These are phyloP conservation scores for Malassezia furfur DNA, from an alignment of 1,284 basidiomycete species.

Conservation along the genomic window DNA sequence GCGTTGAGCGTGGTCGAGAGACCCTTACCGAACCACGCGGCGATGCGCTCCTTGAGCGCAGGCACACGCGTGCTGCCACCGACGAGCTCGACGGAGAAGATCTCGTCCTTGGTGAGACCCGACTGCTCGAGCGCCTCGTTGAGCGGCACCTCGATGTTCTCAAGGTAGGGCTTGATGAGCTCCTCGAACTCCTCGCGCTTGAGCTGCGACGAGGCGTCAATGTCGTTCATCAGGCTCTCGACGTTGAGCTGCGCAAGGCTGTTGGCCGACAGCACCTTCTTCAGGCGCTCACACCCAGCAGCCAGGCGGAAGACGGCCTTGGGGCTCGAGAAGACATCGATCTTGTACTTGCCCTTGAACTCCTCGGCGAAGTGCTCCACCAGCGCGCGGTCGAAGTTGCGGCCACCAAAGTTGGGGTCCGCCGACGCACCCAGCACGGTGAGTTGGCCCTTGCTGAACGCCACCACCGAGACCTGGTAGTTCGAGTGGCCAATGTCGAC, in stretches of 20 bases:
- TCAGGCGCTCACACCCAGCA: constrained; percentile 46
- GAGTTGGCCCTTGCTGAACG: constrained; percentile 47
- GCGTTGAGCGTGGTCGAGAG: constrained; percentile 47
- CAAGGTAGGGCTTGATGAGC: constrained; percentile 41
- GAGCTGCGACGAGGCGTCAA: constrained; percentile 44
- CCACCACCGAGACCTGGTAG: constrained; percentile 47
- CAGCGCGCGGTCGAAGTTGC: constrained; percentile 47
- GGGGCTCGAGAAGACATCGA: constrained; percentile 45
- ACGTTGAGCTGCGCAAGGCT: constrained; percentile 45
- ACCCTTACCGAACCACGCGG: constrained; percentile 32
- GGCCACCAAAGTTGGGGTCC: constrained; percentile 47
- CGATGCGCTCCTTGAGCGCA: constrained; percentile 42
- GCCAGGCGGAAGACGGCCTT: constrained; percentile 47
- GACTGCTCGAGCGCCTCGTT: constrained; percentile 40
- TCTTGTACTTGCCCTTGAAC: constrained; percentile 48
- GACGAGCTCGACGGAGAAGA: constrained; percentile 44
- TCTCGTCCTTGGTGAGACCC: constrained; percentile 42
- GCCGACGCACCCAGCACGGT: constrained; percentile 43
- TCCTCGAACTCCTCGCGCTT: constrained; percentile 47
- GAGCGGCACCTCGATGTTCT: constrained; percentile 34
- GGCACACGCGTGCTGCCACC: constrained; percentile 46
- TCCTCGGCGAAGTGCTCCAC: constrained; percentile 46
- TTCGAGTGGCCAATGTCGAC: constrained; percentile 47
- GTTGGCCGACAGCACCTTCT: constrained; percentile 49
- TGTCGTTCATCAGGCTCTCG: constrained; percentile 47